Evolutionary conservation across 140 eudicot genomes (phyloP).

Genomic region (Cichorium intybus): DNA sequence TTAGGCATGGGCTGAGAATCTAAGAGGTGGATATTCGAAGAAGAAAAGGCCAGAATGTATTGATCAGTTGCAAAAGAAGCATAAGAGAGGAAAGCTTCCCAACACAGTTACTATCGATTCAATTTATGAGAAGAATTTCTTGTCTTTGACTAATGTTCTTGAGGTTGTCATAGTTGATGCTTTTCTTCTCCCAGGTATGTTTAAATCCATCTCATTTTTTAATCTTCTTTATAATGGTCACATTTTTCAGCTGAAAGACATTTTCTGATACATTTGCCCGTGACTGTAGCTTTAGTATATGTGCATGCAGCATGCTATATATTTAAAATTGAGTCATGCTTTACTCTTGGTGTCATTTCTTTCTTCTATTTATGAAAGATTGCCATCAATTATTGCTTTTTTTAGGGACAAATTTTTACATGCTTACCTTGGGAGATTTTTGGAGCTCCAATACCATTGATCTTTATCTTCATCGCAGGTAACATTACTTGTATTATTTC

Average conservation of each 20-base stretch:
- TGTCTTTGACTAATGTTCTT: slow-evolving; percentile 69
- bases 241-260: background rate
- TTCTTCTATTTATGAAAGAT: slow-evolving; percentile 3
- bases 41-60: slow-evolving; percentile 76
- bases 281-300: no score
- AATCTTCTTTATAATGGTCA: no score
- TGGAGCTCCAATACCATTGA: slow-evolving; percentile 97
- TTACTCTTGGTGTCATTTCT: background rate
- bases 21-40: slow-evolving; percentile 63
- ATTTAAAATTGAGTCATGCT: background rate
- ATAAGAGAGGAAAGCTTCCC: slow-evolving; percentile 72
- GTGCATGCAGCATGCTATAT: slow-evolving; percentile 8
- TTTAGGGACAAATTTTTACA: slow-evolving; percentile 78
- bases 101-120: slow-evolving; percentile 70
- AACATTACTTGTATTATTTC: background rate
- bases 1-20: slow-evolving; percentile 84
- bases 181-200: slow-evolving; percentile 77
- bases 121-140: slow-evolving; percentile 77
- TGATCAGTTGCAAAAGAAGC: slow-evolving; percentile 59
- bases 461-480: slow-evolving; percentile 95
- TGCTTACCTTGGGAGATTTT: slow-evolving; percentile 86
- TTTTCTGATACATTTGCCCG: background rate
- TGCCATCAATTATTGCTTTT: background rate
- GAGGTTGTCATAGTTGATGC: slow-evolving; percentile 77
- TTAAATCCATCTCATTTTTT: no score